These are phyloP conservation scores for Leccinum pachyderme DNA, from an alignment of 1,284 basidiomycete species.

Conservation along the genomic window DNA sequence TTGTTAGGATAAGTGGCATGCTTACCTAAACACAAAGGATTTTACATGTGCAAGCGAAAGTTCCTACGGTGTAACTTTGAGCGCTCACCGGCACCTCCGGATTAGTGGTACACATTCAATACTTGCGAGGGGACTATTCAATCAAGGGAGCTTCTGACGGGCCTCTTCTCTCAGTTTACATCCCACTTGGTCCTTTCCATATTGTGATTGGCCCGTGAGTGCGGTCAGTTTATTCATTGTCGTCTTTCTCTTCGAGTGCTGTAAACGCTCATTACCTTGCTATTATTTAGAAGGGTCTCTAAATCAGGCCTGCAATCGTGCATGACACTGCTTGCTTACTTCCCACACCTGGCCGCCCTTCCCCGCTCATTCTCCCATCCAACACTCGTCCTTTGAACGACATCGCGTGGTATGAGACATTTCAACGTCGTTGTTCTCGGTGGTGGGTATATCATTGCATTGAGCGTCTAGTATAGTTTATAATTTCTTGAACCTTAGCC, in stretches of 20 bases:
- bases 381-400: constrained; percentile 2
- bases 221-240: constrained; percentile 5
- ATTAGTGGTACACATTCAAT: not conserved
- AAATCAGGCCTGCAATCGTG: constrained; percentile 14
- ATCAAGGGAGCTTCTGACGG: not conserved
- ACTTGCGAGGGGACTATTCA: not conserved
- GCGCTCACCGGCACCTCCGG: constrained; percentile 1
- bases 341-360: constrained; percentile 24
- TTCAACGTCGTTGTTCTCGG: constrained; percentile 78
- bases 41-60: not conserved
- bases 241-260: not conserved
- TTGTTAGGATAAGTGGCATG: not conserved
- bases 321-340: constrained; percentile 20
- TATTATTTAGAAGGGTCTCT: constrained; percentile 6
- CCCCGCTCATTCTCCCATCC: constrained; percentile 14
- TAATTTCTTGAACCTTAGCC: constrained; percentile 42
- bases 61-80: not conserved
- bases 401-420: constrained; percentile 48
- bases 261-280: constrained; percentile 2
- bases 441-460: constrained; percentile 44
- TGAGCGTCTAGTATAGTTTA: constrained; percentile 7
- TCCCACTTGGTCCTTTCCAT: not conserved
- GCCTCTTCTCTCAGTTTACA: not conserved
- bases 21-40: constrained; percentile 15
- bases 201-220: not conserved